Evolutionary conservation across 306 rosid genomes (phyloP), one percentile per base, ranked within the genome.

Genomic region (Malus orientalis): DNA sequence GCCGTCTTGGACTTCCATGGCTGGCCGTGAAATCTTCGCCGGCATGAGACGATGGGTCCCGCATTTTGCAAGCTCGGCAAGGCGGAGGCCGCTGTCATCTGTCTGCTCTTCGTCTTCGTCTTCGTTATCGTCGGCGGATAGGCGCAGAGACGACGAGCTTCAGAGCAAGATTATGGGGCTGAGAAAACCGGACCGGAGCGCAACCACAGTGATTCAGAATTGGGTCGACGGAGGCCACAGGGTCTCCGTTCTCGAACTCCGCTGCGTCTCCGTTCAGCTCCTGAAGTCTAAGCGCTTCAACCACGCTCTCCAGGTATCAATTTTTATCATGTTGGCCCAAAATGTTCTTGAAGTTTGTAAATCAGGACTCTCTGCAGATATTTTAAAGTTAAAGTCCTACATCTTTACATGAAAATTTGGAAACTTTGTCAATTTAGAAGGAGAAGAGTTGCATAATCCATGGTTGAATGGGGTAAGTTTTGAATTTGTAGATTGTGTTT

Each of bases 271-370:
- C 77, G 70, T 74, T 44, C 79, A 72, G 42, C 89, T 91, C 15
- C 51, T 84, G 69, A 84, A 82, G 73, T 81, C 84, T n/a, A 90
- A 86, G 57, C 90, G 93, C 80, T 82, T 83, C 69, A 62, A 73
- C 23, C 88, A 87, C 73, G 93, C 94, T 6, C 88, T 87, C 1
- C 81, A 93, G 98, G 97, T 90, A 54, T 69, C 62, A 10, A 10
- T 63, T 79, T 67, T 42, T 8, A 25, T 29, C 30, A 19, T 30
- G 25, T 64, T 18, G 8, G 45, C 42, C 32, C 3, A 25, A 64
- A 64, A 64, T 64, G 11, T 8, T n/a, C 45, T 18, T 64, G 8
- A 32, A 8, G 2, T 18, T 8, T 32, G 61, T 8, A 42, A 14
- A 19, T 27, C 61, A 13, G 13, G 69, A 47, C 33, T 22, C 36